These are phyloP conservation scores for Eucalyptus cloeziana DNA, from an alignment of 345 rosid genomes.

Conservation along the genomic window DNA sequence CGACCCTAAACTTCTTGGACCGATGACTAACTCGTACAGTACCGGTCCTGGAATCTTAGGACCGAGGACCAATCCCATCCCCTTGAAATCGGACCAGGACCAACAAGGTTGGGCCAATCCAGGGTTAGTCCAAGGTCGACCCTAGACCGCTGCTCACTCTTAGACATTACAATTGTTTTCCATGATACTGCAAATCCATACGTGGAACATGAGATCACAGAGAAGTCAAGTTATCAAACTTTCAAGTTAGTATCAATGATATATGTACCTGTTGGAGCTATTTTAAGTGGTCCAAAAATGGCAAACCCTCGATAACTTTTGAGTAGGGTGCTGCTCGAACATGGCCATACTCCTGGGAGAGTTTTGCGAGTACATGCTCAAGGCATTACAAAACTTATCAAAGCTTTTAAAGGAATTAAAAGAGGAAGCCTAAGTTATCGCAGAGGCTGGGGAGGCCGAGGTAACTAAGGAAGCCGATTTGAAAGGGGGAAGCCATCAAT, in stretches of 20 bases:
- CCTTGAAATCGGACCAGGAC: too few relatives aligned
- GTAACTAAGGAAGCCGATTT: background rate
- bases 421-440: background rate
- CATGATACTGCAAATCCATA: too few relatives aligned
- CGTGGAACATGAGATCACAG: too few relatives aligned
- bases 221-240: too few relatives aligned
- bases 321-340: background rate
- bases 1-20: too few relatives aligned
- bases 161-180: background rate
- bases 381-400: background rate
- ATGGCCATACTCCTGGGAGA: background rate
- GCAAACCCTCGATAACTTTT: background rate
- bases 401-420: background rate
- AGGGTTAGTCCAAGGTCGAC: too few relatives aligned
- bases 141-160: too few relatives aligned
- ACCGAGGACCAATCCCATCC: too few relatives aligned
- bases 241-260: background rate
- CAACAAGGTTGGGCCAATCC: too few relatives aligned
- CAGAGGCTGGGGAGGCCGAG: background rate
- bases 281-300: background rate
- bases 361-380: background rate
- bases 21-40: too few relatives aligned
- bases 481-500: background rate
- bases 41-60: too few relatives aligned
- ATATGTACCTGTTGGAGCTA: background rate